Conservation (phyloP, 2,329 filamentous ascomycete species). For the Nannizzia gypsea region DNA sequence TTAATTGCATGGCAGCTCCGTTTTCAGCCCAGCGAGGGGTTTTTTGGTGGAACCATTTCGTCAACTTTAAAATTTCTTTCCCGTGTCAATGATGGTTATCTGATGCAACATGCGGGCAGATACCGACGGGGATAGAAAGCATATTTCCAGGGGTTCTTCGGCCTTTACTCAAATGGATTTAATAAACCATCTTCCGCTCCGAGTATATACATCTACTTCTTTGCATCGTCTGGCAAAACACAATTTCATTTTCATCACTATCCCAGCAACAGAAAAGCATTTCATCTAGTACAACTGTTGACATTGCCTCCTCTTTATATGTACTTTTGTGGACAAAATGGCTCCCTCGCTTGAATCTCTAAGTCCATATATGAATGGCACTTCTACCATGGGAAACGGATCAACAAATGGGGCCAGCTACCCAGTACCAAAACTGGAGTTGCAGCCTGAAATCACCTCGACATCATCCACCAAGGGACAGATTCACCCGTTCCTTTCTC, state of each 20-base stretch:
- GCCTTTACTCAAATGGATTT: background rate
- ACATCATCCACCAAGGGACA: background rate
- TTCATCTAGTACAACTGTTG: background rate
- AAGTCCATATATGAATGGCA: background rate
- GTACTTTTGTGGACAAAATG: background rate
- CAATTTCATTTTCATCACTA: background rate
- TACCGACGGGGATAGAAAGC: background rate
- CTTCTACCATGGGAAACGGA: background rate
- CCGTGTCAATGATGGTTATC: background rate
- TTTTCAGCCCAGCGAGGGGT: constrained; percentile 1
- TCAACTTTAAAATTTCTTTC: background rate
- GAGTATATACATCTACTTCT: background rate
- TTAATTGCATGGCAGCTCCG: background rate
- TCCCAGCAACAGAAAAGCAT: background rate
- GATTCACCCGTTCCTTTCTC: constrained; percentile 28
- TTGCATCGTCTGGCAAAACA: background rate
- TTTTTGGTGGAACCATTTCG: background rate
- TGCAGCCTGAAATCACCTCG: background rate
- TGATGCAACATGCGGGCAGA: background rate
- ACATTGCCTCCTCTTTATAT: background rate
- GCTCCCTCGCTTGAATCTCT: background rate
- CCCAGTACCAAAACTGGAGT: background rate
- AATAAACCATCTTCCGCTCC: constrained; percentile 1
- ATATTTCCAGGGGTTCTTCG: background rate
- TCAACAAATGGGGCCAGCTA: background rate